Evolutionary conservation across 2,329 filamentous ascomycete genomes (phyloP).

Genomic region (Fusarium mundagurra): DNA sequence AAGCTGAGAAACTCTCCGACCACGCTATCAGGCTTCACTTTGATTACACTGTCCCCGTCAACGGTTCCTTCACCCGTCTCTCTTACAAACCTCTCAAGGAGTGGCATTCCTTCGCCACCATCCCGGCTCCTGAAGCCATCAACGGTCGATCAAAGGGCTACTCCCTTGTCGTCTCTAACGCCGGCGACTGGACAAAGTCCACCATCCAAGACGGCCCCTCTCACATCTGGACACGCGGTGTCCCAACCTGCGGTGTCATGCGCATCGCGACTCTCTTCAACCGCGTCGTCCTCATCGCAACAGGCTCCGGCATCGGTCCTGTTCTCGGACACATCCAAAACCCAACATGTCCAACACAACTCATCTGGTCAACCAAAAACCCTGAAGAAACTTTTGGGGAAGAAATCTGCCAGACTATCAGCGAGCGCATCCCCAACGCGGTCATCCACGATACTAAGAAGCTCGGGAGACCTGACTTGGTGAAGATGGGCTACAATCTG

Average conservation of each 20-base stretch:
- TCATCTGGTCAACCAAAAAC: slow-evolving; percentile 74
- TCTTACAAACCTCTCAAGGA: slow-evolving; percentile 72
- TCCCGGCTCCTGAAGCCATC: slow-evolving; percentile 63
- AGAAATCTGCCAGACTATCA: slow-evolving; percentile 64
- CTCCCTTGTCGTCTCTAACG: slow-evolving; percentile 75
- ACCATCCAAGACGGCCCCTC: slow-evolving; percentile 70
- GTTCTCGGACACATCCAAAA: slow-evolving; percentile 68
- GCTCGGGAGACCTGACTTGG: slow-evolving; percentile 67
- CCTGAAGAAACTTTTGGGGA: slow-evolving; percentile 71
- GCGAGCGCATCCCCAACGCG: slow-evolving; percentile 67
- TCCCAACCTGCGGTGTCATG: slow-evolving; percentile 73
- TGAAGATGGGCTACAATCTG: slow-evolving; percentile 61
- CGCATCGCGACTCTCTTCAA: slow-evolving; percentile 73
- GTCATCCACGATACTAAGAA: slow-evolving; percentile 73
- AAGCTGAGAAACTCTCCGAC: slow-evolving; percentile 74
- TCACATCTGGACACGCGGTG: slow-evolving; percentile 73
- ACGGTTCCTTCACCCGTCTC: slow-evolving; percentile 61
- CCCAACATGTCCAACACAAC: slow-evolving; percentile 60
- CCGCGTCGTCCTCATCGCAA: slow-evolving; percentile 74
- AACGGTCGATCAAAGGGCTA: slow-evolving; percentile 57
- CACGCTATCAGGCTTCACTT: slow-evolving; percentile 80
- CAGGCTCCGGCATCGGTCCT: slow-evolving; percentile 78
- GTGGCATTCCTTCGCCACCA: slow-evolving; percentile 81
- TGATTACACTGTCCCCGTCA: slow-evolving; percentile 66
- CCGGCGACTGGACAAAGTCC: slow-evolving; percentile 78